Evolutionary conservation across 176 grass and related monocot species (phyloP), one percentile per base, ranked within the genome.

Genomic region (Cenchrus americanus): DNA sequence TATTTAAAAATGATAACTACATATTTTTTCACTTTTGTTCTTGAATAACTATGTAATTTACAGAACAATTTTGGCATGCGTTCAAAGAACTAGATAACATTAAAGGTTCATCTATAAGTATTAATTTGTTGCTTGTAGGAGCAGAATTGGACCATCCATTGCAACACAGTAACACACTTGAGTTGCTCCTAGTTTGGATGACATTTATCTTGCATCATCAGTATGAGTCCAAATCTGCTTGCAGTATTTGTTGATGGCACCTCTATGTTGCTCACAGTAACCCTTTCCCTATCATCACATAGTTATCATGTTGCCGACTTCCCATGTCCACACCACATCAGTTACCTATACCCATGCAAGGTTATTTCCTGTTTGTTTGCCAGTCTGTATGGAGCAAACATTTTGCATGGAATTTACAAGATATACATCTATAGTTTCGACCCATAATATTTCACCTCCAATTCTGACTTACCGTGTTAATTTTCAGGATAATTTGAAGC

Each of bases 401-500:
- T 11, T 61, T 69, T 61, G 4, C 55, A 40, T 75, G 51, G 5
- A 30, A 55, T 82, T 71, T 78, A 15, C 78, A 49, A 73, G 47
- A 73, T 41, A 48, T 63, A 41, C 47, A 44, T 53, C 21, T 50
- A 11, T 32, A 68, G 34, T 37, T 37, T 37, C 34, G 34, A 37
- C 34, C 34, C 34, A 37, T 37, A 37, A 37, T 37, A 37, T 37
- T 37, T 37, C 34, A 37, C 34, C 37, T 66, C 65, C 19, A 50
- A 21, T 51, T 41, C 18, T 69, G 32, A 69, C 14, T 21, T 27
- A 62, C 22, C 26, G 44, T 7, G 30, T 79, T 81, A 41, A 62
- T 66, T 87, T 81, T 21, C 92, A 98, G 96, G 96, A 99, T 87
- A 99, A 92, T 87, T 83, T 98, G 86, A 98, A 99, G 84, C 82